A percentile compares a stretch with the other conserved stretches of the same genome.
These are phyloP conservation scores for Furcasterigmium furcatum DNA, from an alignment of 2,329 filamentous ascomycete species.

Conservation along the genomic window DNA sequence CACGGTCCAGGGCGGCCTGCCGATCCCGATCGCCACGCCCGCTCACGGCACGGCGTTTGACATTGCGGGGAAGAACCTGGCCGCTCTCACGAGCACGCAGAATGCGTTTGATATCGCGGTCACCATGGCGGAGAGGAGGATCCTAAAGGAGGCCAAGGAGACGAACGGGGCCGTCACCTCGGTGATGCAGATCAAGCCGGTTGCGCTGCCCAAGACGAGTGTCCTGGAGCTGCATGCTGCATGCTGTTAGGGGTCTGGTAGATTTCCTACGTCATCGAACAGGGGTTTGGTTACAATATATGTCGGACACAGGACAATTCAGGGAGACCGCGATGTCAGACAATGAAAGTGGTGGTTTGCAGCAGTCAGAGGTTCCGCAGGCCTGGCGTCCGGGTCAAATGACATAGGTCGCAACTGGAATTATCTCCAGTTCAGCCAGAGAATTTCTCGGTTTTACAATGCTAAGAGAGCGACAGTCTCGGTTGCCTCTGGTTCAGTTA, in stretches of 20 bases:
- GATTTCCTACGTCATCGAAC: too few species aligned
- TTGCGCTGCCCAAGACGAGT: background rate
- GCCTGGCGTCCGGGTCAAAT: too few species aligned
- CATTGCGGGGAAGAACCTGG: slow-evolving; percentile 19
- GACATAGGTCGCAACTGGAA: too few species aligned
- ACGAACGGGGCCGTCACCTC: background rate
- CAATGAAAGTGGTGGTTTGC: too few species aligned
- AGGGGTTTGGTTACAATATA: too few species aligned
- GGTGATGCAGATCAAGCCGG: background rate
- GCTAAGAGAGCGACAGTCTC: too few species aligned
- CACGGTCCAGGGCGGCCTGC: slow-evolving; percentile 27
- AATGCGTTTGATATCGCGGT: slow-evolving; percentile 27
- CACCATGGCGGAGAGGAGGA: slow-evolving; percentile 19
- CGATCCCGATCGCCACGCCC: slow-evolving; percentile 22
- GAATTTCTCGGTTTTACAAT: too few species aligned
- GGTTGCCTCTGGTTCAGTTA: too few species aligned
- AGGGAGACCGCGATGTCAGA: too few species aligned
- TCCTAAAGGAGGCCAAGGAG: slow-evolving; percentile 5
- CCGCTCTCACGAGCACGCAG: slow-evolving; percentile 21
- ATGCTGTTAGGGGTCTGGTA: background rate
- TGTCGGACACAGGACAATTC: too few species aligned
- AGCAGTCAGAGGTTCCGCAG: too few species aligned
- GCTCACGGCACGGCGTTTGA: slow-evolving; percentile 1
- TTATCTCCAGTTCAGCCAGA: too few species aligned
- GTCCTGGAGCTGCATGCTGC: background rate